Base-by-base conservation (phyloP, 1,284 basidiomycete species). In the Ganoderma multipileum region DNA sequence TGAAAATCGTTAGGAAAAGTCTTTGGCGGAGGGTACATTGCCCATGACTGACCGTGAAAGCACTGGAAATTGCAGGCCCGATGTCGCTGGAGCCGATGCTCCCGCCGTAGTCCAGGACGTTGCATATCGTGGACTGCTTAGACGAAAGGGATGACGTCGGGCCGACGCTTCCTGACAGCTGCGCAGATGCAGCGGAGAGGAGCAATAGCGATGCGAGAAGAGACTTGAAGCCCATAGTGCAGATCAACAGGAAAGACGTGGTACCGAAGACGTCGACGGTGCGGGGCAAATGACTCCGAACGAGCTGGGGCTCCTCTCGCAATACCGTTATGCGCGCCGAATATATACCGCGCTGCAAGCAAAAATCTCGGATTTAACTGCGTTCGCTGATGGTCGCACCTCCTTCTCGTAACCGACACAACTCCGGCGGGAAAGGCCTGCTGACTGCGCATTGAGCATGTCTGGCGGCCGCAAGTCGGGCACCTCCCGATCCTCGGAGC, bases 51-150 rank as follows among this genome's bases (percentile, higher is more conserved):
- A 74, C 72, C 36, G 69, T 77, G 73, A 79, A 81, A 12, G 80
- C 78, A 63, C 61, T 75, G 6, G 71, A 68, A 55, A 81, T 81
- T 1, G 80, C 79, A 55, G 80, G 80, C 0, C 80, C 80, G 59
- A 80, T 80, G 61, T 81, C 79, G 64, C 70, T 74, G 39, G 78
- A 79, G 26, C 79, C 79, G 52, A 79, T 68, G 12, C 62, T 63
- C 1, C 79, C 79, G 0, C 79, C 79, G 66, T 79, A 80, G 68
- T 78, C 69, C 39, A 80, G 75, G 2, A 80, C 79, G 62, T 75
- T 80, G 70, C 79, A 79, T 20, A 80, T 76, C 52, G 9, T 72
- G 75, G 57, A 68, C 68, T 55, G 52, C 54, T 74, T 79, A 16
- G 72, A 65, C 4, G 76, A 71, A 5, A 72, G 71, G 3, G 78